Evolutionary conservation across 768 basidiomycete species (phyloP), one percentile per base, ranked within the genome.

Genomic region (Suillus cothurnatus): DNA sequence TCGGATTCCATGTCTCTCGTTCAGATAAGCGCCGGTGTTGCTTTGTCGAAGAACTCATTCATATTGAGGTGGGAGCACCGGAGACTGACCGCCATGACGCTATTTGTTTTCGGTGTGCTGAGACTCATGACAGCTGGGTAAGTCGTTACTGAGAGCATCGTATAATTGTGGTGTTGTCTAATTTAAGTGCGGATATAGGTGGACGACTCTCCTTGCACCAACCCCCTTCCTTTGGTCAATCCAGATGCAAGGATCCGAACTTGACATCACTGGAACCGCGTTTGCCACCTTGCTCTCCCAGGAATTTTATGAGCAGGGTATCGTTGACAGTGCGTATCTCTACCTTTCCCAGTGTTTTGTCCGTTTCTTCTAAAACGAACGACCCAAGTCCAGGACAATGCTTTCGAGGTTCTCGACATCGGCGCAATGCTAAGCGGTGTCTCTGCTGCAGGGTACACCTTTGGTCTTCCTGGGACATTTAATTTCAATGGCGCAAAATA

Each of bases 121-220:
- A 65, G 31, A n/a, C 47, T 72, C 21, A n/a, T 72, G 28, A 66
- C 64, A 4, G 68, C 71, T 2, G 67, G 69, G 71, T 70, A 61
- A 26, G 19, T 61, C 14, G 8, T 55, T 6, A 21, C 12, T 31
- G 6, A 19, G 28, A 19, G 17, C 28, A 19, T 19, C 8, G 3
- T n/a, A 28, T 4, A n/a, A 5, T 45, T n/a, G 45, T 21, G 4
- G 6, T 50, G 15, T 49, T 49, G 28, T 52, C 17, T 52, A 4
- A 52, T 31, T 65, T 45, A 61, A 3, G 39, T 39, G n/a, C 34
- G 17, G 19, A 9, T 31, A 5, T n/a, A 70, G 70, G 19, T 71
- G 70, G 69, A 31, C 61, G 36, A 61, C 70, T 2, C 49, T 71
- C 8, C 43, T 71, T 6, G 41, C 62, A 19, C 69, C 70, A 0